Evolutionary conservation across 352 stramenopile genomes (phyloP), one percentile per base, ranked within the genome.

Genomic region (Phytophthora crassamura): DNA sequence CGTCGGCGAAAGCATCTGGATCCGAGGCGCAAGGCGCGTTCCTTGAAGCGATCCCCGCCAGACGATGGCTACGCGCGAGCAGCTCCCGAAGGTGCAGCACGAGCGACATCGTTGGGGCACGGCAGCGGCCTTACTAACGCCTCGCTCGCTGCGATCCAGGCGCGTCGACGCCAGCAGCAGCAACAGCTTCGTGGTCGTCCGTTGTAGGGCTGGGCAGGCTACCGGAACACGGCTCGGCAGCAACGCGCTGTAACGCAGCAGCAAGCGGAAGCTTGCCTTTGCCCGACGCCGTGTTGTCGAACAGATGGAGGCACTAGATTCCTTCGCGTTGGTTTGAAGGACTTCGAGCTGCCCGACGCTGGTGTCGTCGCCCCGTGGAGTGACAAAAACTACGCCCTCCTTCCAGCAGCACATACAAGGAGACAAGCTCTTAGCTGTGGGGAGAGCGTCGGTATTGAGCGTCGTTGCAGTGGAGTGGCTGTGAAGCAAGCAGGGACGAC

Each of bases 1-100:
- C 28, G 36, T 75, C 62, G 46, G 15, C 46, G 40, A 77, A 77
- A 77, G 50, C 72, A 77, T 50, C 63, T 69, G 71, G 43, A 67
- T 36, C 25, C 15, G 42, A 22, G 33, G 54, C 54, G 54, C 14
- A 53, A 55, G 40, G 22, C 59, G 47, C 50, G 5, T 65, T 61
- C 39, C 16, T 73, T 65, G 65, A 74, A 69, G 69, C 38, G 43
- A 50, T 52, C 28, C 18, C 35, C 16, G 35, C 28, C n/a, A 35
- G 18, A 50, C 59, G 59, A 62, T 67, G 41, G 49, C 50, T 67
- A 55, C 59, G 59, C 28, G 56, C 47, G 40, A 7, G n/a, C 20
- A 40, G 25, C 15, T 57, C 35, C 36, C 45, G 55, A 41, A 45
- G 35, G 33, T 55, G 49, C 28, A 43, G 33, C 42, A 25, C 40